phyloP scores from a whole-genome alignment of 2,329 filamentous ascomycete species.

The Rhinocladiella similis region DNA sequence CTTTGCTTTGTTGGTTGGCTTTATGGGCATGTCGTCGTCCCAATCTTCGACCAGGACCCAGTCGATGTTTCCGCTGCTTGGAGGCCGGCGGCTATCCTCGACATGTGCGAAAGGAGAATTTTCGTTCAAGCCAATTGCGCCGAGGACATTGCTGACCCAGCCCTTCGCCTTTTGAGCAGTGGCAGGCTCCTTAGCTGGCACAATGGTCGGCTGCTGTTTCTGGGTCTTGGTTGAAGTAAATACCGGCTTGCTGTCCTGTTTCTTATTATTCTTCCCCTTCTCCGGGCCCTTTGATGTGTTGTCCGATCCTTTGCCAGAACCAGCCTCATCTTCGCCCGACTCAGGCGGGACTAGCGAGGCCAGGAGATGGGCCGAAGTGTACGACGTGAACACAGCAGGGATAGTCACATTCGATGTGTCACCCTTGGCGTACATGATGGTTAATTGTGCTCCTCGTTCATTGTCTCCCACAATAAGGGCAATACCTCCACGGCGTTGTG shows the following conservation, averaged over 20 bases:
- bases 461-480: slow-evolving; percentile 94
- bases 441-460: slow-evolving; percentile 79
- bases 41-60: slow-evolving; percentile 71
- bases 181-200: slow-evolving; percentile 9
- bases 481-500: slow-evolving; percentile 82
- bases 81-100: slow-evolving; percentile 62
- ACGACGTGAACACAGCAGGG: slow-evolving; percentile 89
- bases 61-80: slow-evolving; percentile 71
- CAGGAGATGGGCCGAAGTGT: slow-evolving; percentile 89
- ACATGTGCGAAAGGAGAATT: slow-evolving; percentile 31
- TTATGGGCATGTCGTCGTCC: slow-evolving; percentile 50
- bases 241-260: slow-evolving; percentile 31
- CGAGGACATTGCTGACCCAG: slow-evolving; percentile 50
- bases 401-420: slow-evolving; percentile 95
- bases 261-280: slow-evolving; percentile 13
- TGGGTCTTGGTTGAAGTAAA: slow-evolving; percentile 32
- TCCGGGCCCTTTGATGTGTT: slow-evolving; percentile 16
- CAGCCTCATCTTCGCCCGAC: slow-evolving; percentile 59
- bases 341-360: slow-evolving; percentile 79
- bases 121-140: slow-evolving; percentile 43
- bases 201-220: slow-evolving; percentile 22
- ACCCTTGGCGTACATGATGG: slow-evolving; percentile 97
- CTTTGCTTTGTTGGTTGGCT: slow-evolving; percentile 22
- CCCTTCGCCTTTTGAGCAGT: slow-evolving; percentile 35
- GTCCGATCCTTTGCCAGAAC: slow-evolving; percentile 33